These are phyloP conservation scores for Pyrenophora graminea DNA, from an alignment of 2,329 filamentous ascomycete genomes.

Conservation along the genomic window DNA sequence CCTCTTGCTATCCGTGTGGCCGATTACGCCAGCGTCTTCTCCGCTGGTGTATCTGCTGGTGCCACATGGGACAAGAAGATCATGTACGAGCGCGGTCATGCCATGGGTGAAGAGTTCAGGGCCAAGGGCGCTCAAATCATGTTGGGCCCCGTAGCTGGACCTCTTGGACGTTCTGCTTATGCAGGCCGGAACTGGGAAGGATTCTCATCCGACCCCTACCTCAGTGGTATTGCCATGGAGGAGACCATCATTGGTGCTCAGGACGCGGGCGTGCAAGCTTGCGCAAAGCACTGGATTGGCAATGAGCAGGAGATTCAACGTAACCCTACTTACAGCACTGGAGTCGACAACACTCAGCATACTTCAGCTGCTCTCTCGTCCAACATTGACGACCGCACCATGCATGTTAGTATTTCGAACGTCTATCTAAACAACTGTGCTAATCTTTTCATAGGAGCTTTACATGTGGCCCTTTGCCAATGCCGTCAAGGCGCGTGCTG, in stretches of 20 bases:
- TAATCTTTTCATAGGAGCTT: conserved; percentile 49
- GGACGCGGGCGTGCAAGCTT: conserved; percentile 49
- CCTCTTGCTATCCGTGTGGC: conserved; percentile 43
- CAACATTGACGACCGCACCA: conserved; percentile 67
- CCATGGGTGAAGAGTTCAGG: conserved; percentile 45
- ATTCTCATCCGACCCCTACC: conserved; percentile 50
- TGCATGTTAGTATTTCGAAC: conserved; percentile 49
- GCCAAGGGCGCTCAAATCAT: conserved; percentile 48
- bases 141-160: conserved; percentile 56
- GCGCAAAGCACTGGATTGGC: conserved; percentile 60
- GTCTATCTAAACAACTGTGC: no score
- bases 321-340: conserved; percentile 58
- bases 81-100: conserved; percentile 43
- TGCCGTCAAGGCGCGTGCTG: conserved; percentile 60
- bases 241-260: conserved; percentile 49
- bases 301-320: conserved; percentile 64
- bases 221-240: conserved; percentile 49
- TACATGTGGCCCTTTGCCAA: conserved; percentile 71
- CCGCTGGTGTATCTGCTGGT: conserved; percentile 46
- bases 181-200: conserved; percentile 54
- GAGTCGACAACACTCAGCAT: conserved; percentile 51
- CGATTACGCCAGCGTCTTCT: conserved; percentile 46
- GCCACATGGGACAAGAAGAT: conserved; percentile 48
- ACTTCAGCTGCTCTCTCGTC: conserved; percentile 60
- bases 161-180: conserved; percentile 49